Evolutionary conservation across 1,139 yeast species (phyloP), one percentile per base, ranked within the genome.

Genomic region (Geotrichum candidum): DNA sequence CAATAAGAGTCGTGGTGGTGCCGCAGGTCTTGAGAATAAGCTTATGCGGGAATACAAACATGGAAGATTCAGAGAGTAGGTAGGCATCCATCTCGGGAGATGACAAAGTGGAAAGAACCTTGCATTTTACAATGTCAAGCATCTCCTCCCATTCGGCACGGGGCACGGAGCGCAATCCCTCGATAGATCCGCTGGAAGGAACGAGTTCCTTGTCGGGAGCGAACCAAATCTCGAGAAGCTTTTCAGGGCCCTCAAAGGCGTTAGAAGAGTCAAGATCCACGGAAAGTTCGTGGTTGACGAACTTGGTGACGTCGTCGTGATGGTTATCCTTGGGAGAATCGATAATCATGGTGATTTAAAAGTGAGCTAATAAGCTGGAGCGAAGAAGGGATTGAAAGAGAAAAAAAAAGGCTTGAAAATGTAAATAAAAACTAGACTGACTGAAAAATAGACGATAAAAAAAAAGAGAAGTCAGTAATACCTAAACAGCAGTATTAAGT

Each of bases 231-330:
- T 94, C 97, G 58, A 94, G 79, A 63, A 94, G 80, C 76, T 94
- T 94, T 75, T 94, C 99, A 25, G 99, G 98, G 13, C 99, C 99
- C 77, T 92, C 98, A 73, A 92, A 92, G 2, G 97, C 97, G 72
- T 84, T 87, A 23, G 96, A 81, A 41, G 97, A 90, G 76, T 92
- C 97, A 67, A 91, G 77, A 67, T 83, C 82, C 58, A 86, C 86
- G n/a, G 96, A 86, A 59, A 89, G 78, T 66, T 86, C 88, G 74
- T 87, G 90, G 74, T 90, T 90, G 69, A 88, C 84, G 70, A 80
- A 88, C 60, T 69, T 70, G 55, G 83, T 78, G 68, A 80, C 82
- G 67, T 77, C 77, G 61, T 73, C 75, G 64, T 60, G 53, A 64
- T 60, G 53, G 45, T 46, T 38, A 41, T 38, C n/a, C 56, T 65